Evolutionary conservation across 2,329 filamentous ascomycete species (phyloP), one percentile per base, ranked within the genome.

Genomic region (Malbranchea zuffiana): DNA sequence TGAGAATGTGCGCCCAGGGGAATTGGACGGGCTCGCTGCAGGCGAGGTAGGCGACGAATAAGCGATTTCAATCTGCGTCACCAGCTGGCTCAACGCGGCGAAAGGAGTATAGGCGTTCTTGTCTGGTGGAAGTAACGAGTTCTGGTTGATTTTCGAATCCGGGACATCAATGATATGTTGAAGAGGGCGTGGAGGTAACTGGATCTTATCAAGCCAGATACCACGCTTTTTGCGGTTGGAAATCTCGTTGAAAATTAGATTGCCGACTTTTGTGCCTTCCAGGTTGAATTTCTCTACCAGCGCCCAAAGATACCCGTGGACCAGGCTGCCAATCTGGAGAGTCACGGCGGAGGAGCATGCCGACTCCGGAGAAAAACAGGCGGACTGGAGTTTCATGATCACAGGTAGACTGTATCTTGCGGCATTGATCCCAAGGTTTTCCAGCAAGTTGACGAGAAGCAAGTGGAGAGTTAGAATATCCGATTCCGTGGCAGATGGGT

Each of bases 221-320:
- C 77, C 71, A 52, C 82, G 79, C 49, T 69, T 76, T 51, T 78
- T 79, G 25, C 88, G 74, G 34, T 82, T 72, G 7, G 72, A 67
- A 40, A 95, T 81, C 55, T 94, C 87, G 40, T 74, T 76, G 37
- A 80, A 72, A 21, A 95, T 76, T 5, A 76, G 75, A 35, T 71
- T 70, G 5, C 84, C 86, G 12, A 82, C 69, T 0, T 69, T 66
- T 0, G 80, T 78, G 5, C 68, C 68, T 37, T 87, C 80, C 43
- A 92, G 79, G 30, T 82, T 74, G 44, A 94, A 87, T 38, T 75
- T 78, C 41, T 87, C 79, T 3, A 74, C 77, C 43, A 95, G 55
- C 1, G 75, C 73, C 80, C 82, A 88, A 41, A 95, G 77, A 57
- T 95, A 95, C 6, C 85, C 87, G 52, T 93, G 83, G 34, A 88